These are phyloP conservation scores for Graphiopsis chlorocephala DNA, from an alignment of 2,329 filamentous ascomycete species.

Conservation along the genomic window DNA sequence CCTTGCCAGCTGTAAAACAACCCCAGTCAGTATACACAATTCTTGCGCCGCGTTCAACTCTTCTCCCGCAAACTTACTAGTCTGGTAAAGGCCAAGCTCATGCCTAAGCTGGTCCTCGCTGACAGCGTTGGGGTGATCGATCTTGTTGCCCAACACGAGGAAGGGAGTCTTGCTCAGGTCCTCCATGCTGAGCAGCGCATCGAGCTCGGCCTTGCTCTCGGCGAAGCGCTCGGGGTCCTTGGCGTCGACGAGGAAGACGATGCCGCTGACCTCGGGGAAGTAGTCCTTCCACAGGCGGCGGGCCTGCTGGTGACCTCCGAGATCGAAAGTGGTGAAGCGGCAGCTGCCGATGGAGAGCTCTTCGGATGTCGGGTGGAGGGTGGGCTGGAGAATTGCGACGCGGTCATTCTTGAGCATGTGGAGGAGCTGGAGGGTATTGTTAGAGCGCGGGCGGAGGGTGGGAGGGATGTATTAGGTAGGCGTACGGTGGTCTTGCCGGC, in stretches of 20 bases:
- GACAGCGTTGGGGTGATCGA: constrained; percentile 93
- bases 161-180: constrained; percentile 94
- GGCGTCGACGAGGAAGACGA: constrained; percentile 96
- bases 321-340: constrained; percentile 84
- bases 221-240: constrained; percentile 93
- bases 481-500: constrained; percentile 80
- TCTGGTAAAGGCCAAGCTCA: constrained; percentile 91
- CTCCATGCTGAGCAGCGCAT: constrained; percentile 91
- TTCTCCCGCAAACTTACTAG: constrained; percentile 51
- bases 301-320: constrained; percentile 91
- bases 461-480: background rate
- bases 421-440: constrained; percentile 52
- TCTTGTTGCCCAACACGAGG: constrained; percentile 97
- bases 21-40: constrained; percentile 11
- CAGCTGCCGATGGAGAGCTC: constrained; percentile 84
- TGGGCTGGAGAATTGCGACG: constrained; percentile 85
- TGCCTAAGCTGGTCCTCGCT: constrained; percentile 93
- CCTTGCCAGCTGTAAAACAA: constrained; percentile 62
- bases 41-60: background rate
- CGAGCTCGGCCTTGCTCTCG: constrained; percentile 95
- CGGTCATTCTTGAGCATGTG: constrained; percentile 98
- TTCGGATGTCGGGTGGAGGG: constrained; percentile 88
- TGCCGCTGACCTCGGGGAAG: constrained; percentile 92
- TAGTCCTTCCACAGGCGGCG: constrained; percentile 95
- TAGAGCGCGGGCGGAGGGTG: constrained; percentile 13